Evolutionary conservation across 805 yeast species (phyloP).

Genomic region (Wickerhamiella azymoides): DNA sequence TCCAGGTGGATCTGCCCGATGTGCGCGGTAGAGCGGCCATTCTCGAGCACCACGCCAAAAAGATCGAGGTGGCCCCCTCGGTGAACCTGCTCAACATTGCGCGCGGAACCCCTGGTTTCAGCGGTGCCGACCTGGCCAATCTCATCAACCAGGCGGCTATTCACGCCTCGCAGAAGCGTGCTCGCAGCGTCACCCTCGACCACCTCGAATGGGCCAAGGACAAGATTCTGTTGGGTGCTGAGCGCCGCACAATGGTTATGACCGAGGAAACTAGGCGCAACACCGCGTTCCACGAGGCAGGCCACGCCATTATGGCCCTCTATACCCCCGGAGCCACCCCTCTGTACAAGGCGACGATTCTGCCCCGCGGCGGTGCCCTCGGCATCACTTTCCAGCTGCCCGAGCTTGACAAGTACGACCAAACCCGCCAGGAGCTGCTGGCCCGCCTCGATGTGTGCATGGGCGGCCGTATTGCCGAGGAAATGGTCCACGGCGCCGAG

Average conservation of each 20-base stretch:
- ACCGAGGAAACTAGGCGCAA: constrained; percentile 88
- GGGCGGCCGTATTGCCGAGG: constrained; percentile 99
- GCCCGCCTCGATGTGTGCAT: constrained; percentile 93
- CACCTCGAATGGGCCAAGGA: constrained; percentile 99
- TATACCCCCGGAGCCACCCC: constrained; percentile 91
- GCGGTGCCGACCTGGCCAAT: constrained; percentile 96
- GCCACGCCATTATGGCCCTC: constrained; percentile 97
- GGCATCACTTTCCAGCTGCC: constrained; percentile 97
- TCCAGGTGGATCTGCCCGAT: constrained; percentile 90
- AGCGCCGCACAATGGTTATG: constrained; percentile 91
- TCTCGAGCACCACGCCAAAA: constrained; percentile 77
- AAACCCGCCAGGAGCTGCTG: constrained; percentile 74
- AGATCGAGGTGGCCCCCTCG: constrained; percentile 69
- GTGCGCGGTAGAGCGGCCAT: constrained; percentile 95
- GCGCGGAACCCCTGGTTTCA: constrained; percentile 92
- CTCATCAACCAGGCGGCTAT: constrained; percentile 97
- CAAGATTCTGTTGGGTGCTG: constrained; percentile 95
- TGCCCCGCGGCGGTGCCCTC: constrained; percentile 92
- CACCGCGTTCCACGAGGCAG: constrained; percentile 98
- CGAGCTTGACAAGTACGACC: constrained; percentile 94
- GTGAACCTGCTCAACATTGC: constrained; percentile 87
- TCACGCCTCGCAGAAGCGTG: constrained; percentile 85
- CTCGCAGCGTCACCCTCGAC: constrained; percentile 74
- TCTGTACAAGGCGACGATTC: constrained; percentile 87
- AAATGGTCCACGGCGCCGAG: constrained; percentile 75